phyloP scores from a whole-genome alignment of 345 rosid genomes.

The Pugionium dolabratum region DNA sequence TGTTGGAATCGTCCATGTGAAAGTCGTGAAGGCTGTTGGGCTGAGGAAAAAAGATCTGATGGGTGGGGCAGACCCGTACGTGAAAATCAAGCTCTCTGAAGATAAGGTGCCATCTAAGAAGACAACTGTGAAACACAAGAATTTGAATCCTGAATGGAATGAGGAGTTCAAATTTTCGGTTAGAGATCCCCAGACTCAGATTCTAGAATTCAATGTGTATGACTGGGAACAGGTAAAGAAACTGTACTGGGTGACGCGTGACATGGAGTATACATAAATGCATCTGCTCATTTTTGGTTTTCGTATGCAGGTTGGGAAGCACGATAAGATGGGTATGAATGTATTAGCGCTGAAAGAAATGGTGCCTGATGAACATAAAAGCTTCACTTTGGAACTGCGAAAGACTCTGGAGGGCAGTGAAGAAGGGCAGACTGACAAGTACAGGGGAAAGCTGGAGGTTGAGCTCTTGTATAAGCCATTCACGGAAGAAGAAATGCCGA shows the following conservation, averaged over 20 bases:
- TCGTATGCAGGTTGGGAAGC: slow-evolving; percentile 69
- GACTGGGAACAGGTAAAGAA: slow-evolving; percentile 93
- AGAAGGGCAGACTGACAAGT: slow-evolving; percentile 66
- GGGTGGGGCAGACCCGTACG: slow-evolving; percentile 95
- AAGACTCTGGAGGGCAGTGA: slow-evolving; percentile 52
- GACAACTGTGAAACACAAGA: slow-evolving; percentile 86
- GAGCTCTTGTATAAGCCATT: slow-evolving; percentile 81
- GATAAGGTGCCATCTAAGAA: slow-evolving; percentile 85
- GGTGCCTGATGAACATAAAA: slow-evolving; percentile 64
- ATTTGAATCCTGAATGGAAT: slow-evolving; percentile 96
- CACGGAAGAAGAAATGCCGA: slow-evolving; percentile 64
- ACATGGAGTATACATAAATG: background rate
- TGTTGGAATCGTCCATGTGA: slow-evolving; percentile 82
- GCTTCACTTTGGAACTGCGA: slow-evolving; percentile 63
- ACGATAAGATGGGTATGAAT: slow-evolving; percentile 88
- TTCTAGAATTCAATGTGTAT: slow-evolving; percentile 62
- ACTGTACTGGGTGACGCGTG: slow-evolving; percentile 11
- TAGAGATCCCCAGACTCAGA: slow-evolving; percentile 79
- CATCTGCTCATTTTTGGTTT: too few species aligned
- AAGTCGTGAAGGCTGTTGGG: slow-evolving; percentile 71
- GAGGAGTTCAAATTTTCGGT: slow-evolving; percentile 74
- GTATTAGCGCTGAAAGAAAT: slow-evolving; percentile 81
- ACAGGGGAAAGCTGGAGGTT: slow-evolving; percentile 72
- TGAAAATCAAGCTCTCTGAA: slow-evolving; percentile 82
- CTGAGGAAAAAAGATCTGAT: slow-evolving; percentile 87